Evolutionary conservation across 2,329 filamentous ascomycete species (phyloP), one percentile per base, ranked within the genome.

Genomic region (Exophiala dermatitidis): DNA sequence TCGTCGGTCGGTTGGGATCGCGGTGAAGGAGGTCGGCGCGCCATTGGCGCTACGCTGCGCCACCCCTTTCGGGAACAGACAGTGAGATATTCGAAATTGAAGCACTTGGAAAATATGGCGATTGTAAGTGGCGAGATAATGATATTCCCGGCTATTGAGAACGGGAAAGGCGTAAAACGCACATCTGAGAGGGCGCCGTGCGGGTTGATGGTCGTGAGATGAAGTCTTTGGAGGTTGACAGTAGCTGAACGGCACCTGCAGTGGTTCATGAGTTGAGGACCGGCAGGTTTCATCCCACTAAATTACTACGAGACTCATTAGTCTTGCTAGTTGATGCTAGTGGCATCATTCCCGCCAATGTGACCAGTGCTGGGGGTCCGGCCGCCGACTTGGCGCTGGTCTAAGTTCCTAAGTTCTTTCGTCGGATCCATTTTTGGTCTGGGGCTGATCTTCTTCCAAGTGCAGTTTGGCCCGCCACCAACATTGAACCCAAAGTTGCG

Each of bases 11-110:
- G 54, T 42, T 44, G 40, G 9, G 56, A 55, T 10, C 46, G 48
- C 31, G 40, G 42, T 46, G 49, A 55, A 46, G 53, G 48, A 52
- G 56, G 53, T 56, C 53, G 58, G 53, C 52, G 56, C 57, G 58
- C 58, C 56, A 59, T 59, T 49, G 58, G 57, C 50, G 57, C 57
- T 54, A 54, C 57, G 57, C 57, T 54, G 57, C 57, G 57, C 54
- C 57, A 59, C 57, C 54, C 46, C 54, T 49, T 54, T 50, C 50
- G 49, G 52, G 46, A 46, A 36, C 52, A 48, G 42, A 32, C 44
- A 28, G 19, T 45, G 12, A 34, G 32, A 34, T 42, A 31, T 34
- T 34, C 26, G 47, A 28, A 26, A 12, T 9, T 26, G 38, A 5
- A 28, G 19, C 19, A 19, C 19, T 41, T 12, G 12, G 19, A 41